A percentile compares a stretch with the other conserved stretches of the same genome.
phyloP scores from a whole-genome alignment of 2,329 filamentous ascomycete genomes.

The Fusarium penzigii region DNA sequence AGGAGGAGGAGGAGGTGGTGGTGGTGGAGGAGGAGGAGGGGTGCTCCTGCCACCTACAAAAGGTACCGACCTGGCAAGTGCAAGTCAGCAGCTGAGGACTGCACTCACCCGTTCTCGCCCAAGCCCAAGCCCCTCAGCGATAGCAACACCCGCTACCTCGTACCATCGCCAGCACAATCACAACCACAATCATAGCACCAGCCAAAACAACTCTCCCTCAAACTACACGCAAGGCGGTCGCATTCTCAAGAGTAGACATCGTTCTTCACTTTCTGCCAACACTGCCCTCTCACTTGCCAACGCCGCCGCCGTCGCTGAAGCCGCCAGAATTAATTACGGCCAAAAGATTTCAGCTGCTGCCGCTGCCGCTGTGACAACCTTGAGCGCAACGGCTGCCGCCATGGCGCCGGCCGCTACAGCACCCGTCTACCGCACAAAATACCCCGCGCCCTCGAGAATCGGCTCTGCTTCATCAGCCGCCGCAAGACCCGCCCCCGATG shows the following conservation, averaged over 20 bases:
- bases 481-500: constrained; percentile 37
- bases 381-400: constrained; percentile 12
- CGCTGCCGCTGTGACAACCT: constrained; percentile 17
- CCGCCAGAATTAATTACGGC: constrained; percentile 21
- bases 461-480: constrained; percentile 9
- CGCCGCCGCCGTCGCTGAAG: constrained; percentile 21
- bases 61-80: constrained; percentile 20
- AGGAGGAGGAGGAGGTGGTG: constrained; percentile 7
- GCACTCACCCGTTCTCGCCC: constrained; percentile 21
- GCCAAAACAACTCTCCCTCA: constrained; percentile 7
- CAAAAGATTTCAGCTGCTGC: constrained; percentile 19
- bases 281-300: constrained; percentile 21
- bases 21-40: constrained; percentile 9
- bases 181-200: constrained; percentile 13
- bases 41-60: constrained; percentile 22
- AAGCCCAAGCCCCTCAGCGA: constrained; percentile 18
- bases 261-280: constrained; percentile 20
- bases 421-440: neutral
- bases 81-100: constrained; percentile 22
- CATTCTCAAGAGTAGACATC: constrained; percentile 28
- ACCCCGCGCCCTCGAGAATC: neutral
- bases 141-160: constrained; percentile 13
- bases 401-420: constrained; percentile 9
- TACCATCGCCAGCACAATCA: constrained; percentile 11
- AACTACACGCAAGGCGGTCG: constrained; percentile 27